Percentiles rank a stretch among this genome's conserved stretches.
Evolutionary conservation across 164 flowering plant genomes (phyloP).

Genomic region (Vitis cinerea): DNA sequence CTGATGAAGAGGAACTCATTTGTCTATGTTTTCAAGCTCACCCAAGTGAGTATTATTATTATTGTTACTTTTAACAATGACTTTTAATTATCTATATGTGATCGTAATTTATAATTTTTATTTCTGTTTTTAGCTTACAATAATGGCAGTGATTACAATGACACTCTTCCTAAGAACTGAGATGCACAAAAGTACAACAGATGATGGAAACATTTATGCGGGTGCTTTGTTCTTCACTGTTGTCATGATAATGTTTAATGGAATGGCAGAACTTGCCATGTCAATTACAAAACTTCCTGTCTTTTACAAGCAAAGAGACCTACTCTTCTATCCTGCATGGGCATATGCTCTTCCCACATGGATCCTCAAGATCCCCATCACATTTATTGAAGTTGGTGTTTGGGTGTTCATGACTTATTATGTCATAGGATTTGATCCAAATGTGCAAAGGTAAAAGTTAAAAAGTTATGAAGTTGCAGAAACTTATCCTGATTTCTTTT

Average conservation of each 20-base stretch:
- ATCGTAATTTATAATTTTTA: background rate
- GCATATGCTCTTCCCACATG: conserved; percentile 51
- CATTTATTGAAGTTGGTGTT: conserved; percentile 40
- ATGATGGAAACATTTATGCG: conserved; percentile 32
- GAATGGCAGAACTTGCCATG: conserved; percentile 46
- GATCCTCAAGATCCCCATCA: conserved; percentile 51
- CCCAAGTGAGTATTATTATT: conserved; percentile 30
- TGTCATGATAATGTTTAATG: conserved; percentile 40
- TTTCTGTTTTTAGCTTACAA: conserved; percentile 29
- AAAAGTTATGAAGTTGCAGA: too few relatives aligned
- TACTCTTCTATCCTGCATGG: conserved; percentile 54
- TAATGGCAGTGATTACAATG: conserved; percentile 31
- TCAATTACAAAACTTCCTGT: conserved; percentile 48
- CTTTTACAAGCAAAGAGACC: conserved; percentile 57
- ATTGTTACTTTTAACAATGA: background rate
- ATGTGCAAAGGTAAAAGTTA: conserved; percentile 36
- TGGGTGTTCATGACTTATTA: conserved; percentile 50
- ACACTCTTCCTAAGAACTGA: conserved; percentile 47
- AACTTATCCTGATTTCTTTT: too few relatives aligned
- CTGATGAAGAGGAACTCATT: conserved; percentile 63
- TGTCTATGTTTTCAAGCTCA: conserved; percentile 47
- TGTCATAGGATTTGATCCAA: conserved; percentile 53
- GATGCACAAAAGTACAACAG: conserved; percentile 21
- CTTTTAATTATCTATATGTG: background rate
- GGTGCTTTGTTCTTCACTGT: conserved; percentile 49